Evolutionary conservation across 2,329 filamentous ascomycete species (phyloP).

Genomic region (Xylariomycetidae sp.): DNA sequence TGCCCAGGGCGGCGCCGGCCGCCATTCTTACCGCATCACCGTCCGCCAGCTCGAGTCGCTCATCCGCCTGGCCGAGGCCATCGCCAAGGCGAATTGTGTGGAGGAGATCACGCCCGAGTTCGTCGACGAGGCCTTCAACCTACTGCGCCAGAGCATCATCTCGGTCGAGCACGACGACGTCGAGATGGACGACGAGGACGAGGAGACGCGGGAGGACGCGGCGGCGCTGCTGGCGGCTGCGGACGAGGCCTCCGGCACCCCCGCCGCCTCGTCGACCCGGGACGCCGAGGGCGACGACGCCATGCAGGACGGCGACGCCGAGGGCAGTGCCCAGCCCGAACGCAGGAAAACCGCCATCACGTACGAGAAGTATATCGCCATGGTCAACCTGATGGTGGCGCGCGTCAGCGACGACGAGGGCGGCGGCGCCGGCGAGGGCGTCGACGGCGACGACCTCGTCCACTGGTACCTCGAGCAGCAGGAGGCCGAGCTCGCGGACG

Average conservation of each 20-base stretch:
- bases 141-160: constrained; percentile 91
- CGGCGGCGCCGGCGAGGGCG: constrained; percentile 66
- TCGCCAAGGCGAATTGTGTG: constrained; percentile 95
- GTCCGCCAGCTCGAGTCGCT: constrained; percentile 93
- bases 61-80: constrained; percentile 94
- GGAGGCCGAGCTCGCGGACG: constrained; percentile 72
- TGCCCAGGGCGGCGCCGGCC: constrained; percentile 84
- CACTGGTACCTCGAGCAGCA: constrained; percentile 91
- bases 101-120: constrained; percentile 80
- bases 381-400: constrained; percentile 79
- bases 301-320: constrained; percentile 38
- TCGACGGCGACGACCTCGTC: constrained; percentile 74
- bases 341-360: constrained; percentile 77
- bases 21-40: constrained; percentile 96
- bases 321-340: constrained; percentile 33
- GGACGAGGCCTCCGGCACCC: constrained; percentile 43
- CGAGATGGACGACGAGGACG: constrained; percentile 77
- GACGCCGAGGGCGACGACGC: constrained; percentile 38
- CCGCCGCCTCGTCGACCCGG: constrained; percentile 26
- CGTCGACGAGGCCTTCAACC: constrained; percentile 85
- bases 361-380: constrained; percentile 89
- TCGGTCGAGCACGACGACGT: constrained; percentile 97
- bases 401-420: constrained; percentile 79
- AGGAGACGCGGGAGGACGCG: constrained; percentile 41
- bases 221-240: constrained; percentile 40